These are phyloP conservation scores for Pseudopyricularia cyperi DNA, from an alignment of 2,329 filamentous ascomycete genomes.

Conservation along the genomic window DNA sequence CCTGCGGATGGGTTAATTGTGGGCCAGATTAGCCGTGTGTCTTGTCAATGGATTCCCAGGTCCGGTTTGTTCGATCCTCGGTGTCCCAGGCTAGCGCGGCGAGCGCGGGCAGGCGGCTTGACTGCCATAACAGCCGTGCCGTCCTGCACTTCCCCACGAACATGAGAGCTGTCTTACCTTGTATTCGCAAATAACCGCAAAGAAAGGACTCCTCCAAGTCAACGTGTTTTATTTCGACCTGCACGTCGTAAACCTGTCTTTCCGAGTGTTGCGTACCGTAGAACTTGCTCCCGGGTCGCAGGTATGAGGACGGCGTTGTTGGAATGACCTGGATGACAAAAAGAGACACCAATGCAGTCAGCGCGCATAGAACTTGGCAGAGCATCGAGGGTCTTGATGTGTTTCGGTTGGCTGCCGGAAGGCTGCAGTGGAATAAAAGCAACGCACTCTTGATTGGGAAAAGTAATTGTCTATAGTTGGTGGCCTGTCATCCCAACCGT, in stretches of 20 bases:
- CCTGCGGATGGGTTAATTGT: constrained; percentile 38
- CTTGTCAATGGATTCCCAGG: too few relatives aligned
- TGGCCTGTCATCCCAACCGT: background rate
- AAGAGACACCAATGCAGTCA: background rate
- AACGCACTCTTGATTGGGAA: background rate
- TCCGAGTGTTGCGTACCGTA: constrained; percentile 87
- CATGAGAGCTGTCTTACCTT: constrained; percentile 45
- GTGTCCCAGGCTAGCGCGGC: background rate
- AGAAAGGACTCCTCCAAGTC: constrained; percentile 89
- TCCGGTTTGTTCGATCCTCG: too few relatives aligned
- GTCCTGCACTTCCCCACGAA: background rate
- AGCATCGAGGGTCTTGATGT: background rate
- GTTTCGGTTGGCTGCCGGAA: background rate
- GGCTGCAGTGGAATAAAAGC: background rate
- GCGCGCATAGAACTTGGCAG: background rate
- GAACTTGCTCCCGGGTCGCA: constrained; percentile 81
- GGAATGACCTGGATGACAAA: constrained; percentile 58
- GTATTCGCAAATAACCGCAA: constrained; percentile 88
- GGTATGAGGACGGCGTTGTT: constrained; percentile 69
- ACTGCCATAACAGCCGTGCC: background rate
- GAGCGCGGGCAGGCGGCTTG: background rate
- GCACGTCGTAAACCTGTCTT: constrained; percentile 83
- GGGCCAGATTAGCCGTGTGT: too few relatives aligned
- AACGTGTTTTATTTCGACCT: constrained; percentile 94
- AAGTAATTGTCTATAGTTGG: background rate